These are phyloP conservation scores for Ceratocystis cubensis DNA, from an alignment of 2,329 filamentous ascomycete species.

Conservation along the genomic window DNA sequence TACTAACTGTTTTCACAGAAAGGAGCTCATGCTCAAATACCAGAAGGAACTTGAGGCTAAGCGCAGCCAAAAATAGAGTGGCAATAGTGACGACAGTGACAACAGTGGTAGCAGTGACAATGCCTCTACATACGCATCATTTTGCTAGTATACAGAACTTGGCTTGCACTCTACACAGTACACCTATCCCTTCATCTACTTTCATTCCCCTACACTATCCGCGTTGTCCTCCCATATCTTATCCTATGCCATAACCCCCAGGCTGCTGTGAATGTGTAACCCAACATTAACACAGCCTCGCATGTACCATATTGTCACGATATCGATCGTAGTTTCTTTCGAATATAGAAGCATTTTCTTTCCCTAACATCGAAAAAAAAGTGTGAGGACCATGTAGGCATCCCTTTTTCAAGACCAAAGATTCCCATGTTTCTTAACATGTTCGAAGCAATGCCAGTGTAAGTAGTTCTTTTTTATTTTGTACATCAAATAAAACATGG, in stretches of 20 bases:
- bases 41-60: conserved; percentile 46
- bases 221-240: too few relatives aligned
- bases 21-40: conserved; percentile 47
- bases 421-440: conserved; percentile 3
- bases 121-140: too few relatives aligned
- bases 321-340: conserved; percentile 13
- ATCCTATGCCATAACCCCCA: conserved; percentile 7
- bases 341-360: conserved; percentile 5
- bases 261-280: neutral
- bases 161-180: too few relatives aligned
- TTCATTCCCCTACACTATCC: too few relatives aligned
- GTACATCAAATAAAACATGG: neutral
- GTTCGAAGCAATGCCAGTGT: neutral
- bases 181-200: too few relatives aligned
- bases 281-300: conserved; percentile 1
- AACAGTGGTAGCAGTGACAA: too few relatives aligned
- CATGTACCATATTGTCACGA: conserved; percentile 21
- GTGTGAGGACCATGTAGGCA: neutral
- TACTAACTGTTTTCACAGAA: conserved; percentile 33
- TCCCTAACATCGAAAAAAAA: neutral
- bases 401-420: neutral
- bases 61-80: conserved; percentile 28
- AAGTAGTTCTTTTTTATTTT: neutral
- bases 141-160: too few relatives aligned
- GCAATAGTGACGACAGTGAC: too few relatives aligned